Percentiles rank a stretch among this genome's conserved stretches.
phyloP scores from a whole-genome alignment of 2,329 filamentous ascomycete species.

The Lanzia echinophila region DNA sequence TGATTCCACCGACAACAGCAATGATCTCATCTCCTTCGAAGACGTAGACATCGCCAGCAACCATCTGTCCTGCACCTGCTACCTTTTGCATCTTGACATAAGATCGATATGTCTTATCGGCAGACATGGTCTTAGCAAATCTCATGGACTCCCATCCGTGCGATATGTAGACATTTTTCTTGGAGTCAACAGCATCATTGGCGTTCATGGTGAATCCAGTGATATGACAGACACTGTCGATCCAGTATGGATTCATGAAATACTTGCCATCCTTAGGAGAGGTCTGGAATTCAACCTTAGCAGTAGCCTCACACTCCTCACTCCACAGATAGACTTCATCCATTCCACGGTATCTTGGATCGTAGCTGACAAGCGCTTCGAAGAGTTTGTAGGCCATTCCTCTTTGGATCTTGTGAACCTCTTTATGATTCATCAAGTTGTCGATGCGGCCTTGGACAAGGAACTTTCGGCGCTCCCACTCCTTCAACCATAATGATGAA shows the following conservation, averaged over 20 bases:
- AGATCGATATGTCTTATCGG: constrained; percentile 18
- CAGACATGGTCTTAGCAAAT: constrained; percentile 17
- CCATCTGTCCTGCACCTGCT: constrained; percentile 25
- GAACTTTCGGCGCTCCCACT: constrained; percentile 10
- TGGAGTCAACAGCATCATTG: constrained; percentile 31
- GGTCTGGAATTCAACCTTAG: constrained; percentile 41
- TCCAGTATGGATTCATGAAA: constrained; percentile 51
- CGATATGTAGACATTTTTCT: constrained; percentile 23
- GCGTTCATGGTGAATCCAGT: constrained; percentile 57
- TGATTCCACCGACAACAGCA: constrained; percentile 29
- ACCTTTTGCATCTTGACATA: constrained; percentile 29
- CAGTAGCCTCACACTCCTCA: constrained; percentile 41
- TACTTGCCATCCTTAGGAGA: constrained; percentile 43
- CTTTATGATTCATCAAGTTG: constrained; percentile 27
- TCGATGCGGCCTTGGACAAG: constrained; percentile 34
- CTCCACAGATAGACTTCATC: constrained; percentile 46
- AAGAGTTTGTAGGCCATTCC: constrained; percentile 68
- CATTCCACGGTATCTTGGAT: constrained; percentile 46
- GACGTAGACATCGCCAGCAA: constrained; percentile 33
- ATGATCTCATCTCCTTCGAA: constrained; percentile 32
- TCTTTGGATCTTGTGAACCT: constrained; percentile 62
- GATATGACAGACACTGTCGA: constrained; percentile 53
- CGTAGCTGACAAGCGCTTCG: constrained; percentile 49
- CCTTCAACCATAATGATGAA: constrained; percentile 6
- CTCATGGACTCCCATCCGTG: constrained; percentile 25